Evolutionary conservation across 2,329 filamentous ascomycete genomes (phyloP), one percentile per base, ranked within the genome.

Genomic region (Teratosphaeria nubilosa): DNA sequence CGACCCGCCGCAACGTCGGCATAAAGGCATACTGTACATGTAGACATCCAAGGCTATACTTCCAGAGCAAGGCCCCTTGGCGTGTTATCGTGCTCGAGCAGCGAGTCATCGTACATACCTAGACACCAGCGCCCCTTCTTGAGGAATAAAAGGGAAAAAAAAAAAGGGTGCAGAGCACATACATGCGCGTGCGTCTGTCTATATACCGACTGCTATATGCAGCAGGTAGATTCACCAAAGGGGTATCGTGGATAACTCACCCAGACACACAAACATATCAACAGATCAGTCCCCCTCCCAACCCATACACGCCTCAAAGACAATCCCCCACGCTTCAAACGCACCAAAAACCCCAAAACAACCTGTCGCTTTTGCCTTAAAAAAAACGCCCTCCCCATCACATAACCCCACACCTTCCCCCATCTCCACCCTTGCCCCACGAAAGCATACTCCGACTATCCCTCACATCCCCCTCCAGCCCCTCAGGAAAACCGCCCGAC

Each of bases 371-470:
- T 53, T 22, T 31, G 2, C 10, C 14, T 1, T 9, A 13, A n/a
- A 51, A 34, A 34, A 16, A 30, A 30, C 5, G 27, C n/a, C n/a
- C 3, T 2, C 6, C 53, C n/a, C 37, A 24, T 65, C 58, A 67
- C 65, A 67, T 67, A n/a, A 66, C 48, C 30, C 31, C 48, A 60
- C 65, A 67, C 45, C 62, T 67, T 5, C 50, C 53, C 22, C 64
- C 64, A 3, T 30, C 27, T 4, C 7, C 27, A 30, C 7, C 7
- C 9, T 56, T 63, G 7, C 59, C 64, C 59, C 56, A 57, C 37
- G 65, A 65, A 20, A 64, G 52, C 61, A 64, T 61, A 53, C 64
- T 67, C 60, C 62, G 66, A 55, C 62, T 66, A 51, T 66, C 66
- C 60, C 64, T 56, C 30, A 65, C 32, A 56, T 62, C 59, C 11